phyloP scores from a whole-genome alignment of 352 stramenopile species.

The Plasmopara halstedii region DNA sequence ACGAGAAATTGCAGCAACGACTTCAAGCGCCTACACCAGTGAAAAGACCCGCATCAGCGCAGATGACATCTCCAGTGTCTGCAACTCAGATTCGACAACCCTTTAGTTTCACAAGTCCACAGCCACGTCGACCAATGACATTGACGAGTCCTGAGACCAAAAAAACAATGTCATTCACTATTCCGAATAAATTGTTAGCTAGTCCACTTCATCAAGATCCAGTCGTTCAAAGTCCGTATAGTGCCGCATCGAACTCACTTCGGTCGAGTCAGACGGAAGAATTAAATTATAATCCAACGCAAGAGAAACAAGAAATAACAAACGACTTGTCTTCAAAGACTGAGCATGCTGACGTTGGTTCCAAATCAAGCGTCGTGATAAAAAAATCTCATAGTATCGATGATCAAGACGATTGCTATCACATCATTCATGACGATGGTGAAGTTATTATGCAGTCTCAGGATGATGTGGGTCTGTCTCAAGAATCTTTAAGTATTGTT shows the following conservation, averaged over 20 bases:
- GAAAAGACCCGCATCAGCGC: conserved; percentile 18
- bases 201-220: conserved; percentile 10
- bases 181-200: conserved; percentile 6
- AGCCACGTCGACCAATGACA: conserved; percentile 15
- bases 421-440: conserved; percentile 7
- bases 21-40: conserved; percentile 40
- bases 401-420: background rate
- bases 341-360: background rate
- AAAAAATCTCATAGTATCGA: background rate
- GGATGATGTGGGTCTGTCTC: conserved; percentile 11
- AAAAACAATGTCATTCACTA: conserved; percentile 12
- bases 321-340: conserved; percentile 5
- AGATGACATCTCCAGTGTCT: conserved; percentile 18
- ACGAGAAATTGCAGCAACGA: conserved; percentile 55
- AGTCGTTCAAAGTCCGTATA: conserved; percentile 19
- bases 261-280: conserved; percentile 31
- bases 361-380: conserved; percentile 3
- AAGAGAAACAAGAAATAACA: conserved; percentile 8
- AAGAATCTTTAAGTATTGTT: conserved; percentile 13
- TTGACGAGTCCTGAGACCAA: conserved; percentile 20
- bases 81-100: conserved; percentile 9
- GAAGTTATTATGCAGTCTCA: conserved; percentile 4
- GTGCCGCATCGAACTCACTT: conserved; percentile 19
- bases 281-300: conserved; percentile 18
- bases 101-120: conserved; percentile 22